Percentiles rank a stretch among this genome's conserved stretches.
These are phyloP conservation scores for Lactarius psammicola DNA, from an alignment of 768 basidiomycete genomes.

Conservation along the genomic window DNA sequence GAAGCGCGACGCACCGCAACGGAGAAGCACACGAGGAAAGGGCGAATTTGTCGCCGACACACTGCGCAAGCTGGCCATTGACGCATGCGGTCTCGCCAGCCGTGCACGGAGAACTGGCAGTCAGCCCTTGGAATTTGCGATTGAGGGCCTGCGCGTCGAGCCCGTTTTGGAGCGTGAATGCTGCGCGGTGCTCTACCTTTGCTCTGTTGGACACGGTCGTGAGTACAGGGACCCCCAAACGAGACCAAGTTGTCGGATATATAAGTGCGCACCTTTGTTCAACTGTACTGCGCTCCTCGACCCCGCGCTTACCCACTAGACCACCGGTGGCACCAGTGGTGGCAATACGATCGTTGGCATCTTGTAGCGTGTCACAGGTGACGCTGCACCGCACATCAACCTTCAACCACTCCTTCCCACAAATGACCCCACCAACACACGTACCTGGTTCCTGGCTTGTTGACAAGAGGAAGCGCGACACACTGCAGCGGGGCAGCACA, in stretches of 20 bases:
- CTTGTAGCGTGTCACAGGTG: conserved; percentile 26
- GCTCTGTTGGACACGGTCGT: background rate
- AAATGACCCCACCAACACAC: background rate
- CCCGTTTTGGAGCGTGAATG: conserved; percentile 30
- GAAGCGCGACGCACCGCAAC: conserved; percentile 32
- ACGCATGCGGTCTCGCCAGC: conserved; percentile 34
- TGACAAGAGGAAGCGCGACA: conserved; percentile 35
- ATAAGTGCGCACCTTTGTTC: background rate
- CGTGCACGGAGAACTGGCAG: conserved; percentile 36
- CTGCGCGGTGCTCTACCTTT: conserved; percentile 20
- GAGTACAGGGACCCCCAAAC: background rate
- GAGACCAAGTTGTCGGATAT: background rate
- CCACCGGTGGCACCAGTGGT: conserved; percentile 30
- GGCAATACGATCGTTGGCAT: conserved; percentile 30
- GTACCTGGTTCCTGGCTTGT: conserved; percentile 35
- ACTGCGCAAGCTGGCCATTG: conserved; percentile 28
- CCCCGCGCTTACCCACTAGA: conserved; percentile 22
- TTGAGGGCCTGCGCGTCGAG: conserved; percentile 33
- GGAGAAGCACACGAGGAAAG: conserved; percentile 21
- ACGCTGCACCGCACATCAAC: conserved; percentile 26
- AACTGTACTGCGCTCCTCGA: background rate
- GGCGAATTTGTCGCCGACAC: conserved; percentile 29
- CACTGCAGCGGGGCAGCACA: conserved; percentile 28
- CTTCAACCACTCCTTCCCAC: background rate
- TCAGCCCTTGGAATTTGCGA: conserved; percentile 27